A percentile compares a stretch with the other conserved stretches of the same genome.
Conservation (phyloP, 2,329 filamentous ascomycete genomes). For the Fusarium sp. region DNA sequence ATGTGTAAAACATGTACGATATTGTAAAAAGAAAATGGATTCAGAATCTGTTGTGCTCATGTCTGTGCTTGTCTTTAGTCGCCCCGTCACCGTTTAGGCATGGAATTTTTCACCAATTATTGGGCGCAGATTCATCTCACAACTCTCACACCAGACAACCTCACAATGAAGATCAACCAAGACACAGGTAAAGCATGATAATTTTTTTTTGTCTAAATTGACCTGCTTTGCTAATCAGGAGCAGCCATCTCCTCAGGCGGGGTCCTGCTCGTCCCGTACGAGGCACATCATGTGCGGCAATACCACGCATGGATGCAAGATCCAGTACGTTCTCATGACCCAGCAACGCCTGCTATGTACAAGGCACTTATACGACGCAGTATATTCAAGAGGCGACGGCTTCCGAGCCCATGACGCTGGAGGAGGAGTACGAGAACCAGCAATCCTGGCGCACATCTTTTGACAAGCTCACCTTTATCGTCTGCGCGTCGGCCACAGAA, state of each 20-base stretch:
- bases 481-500: slow-evolving; percentile 64
- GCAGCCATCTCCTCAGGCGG: slow-evolving; percentile 72
- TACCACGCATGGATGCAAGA: slow-evolving; percentile 96
- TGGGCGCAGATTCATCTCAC: slow-evolving; percentile 11
- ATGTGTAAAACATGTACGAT: slow-evolving; percentile 34
- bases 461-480: slow-evolving; percentile 94
- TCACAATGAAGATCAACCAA: slow-evolving; percentile 57
- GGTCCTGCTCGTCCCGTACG: slow-evolving; percentile 85
- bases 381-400: slow-evolving; percentile 85
- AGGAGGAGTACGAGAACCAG: slow-evolving; percentile 91
- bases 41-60: neutral
- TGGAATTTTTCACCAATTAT: slow-evolving; percentile 25
- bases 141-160: slow-evolving; percentile 18
- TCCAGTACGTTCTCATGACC: slow-evolving; percentile 56
- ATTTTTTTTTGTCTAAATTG: too few relatives aligned
- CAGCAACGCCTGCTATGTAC: too few relatives aligned
- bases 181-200: slow-evolving; percentile 49
- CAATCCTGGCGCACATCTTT: slow-evolving; percentile 80
- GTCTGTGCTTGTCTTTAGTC: neutral
- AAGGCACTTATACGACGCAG: slow-evolving; percentile 54
- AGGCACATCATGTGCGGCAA: slow-evolving; percentile 77
- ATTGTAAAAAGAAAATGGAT: slow-evolving; percentile 11
- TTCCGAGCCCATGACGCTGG: slow-evolving; percentile 81
- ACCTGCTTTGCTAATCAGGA: neutral
- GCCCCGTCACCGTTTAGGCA: slow-evolving; percentile 9